A percentile compares a stretch with the other conserved stretches of the same genome.
Conservation (phyloP, 805 yeast genomes). For the Pichia insulana region DNA sequence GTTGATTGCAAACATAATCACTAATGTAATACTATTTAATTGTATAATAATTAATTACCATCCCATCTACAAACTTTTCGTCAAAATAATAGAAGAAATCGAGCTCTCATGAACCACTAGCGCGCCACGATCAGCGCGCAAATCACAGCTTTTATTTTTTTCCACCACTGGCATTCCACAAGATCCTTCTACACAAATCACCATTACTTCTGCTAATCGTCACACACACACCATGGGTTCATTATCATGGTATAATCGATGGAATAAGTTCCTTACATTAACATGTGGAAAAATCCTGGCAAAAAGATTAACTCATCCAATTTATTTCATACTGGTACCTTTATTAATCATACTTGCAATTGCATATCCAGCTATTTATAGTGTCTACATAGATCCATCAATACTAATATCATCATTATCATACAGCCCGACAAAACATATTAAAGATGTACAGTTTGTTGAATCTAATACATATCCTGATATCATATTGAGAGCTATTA, state of each 20-base stretch:
- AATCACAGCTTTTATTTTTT: no score
- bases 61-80: no score
- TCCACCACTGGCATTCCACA: not conserved
- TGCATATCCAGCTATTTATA: conserved; percentile 3
- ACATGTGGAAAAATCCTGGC: not conserved
- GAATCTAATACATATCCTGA: not conserved
- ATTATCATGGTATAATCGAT: not conserved
- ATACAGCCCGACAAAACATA: not conserved
- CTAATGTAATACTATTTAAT: no score
- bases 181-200: not conserved
- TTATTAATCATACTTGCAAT: not conserved
- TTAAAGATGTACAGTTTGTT: not conserved
- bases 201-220: not conserved
- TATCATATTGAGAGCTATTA: not conserved
- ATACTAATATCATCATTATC: not conserved
- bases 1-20: no score
- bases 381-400: conserved; percentile 1
- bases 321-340: conserved; percentile 1
- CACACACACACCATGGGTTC: not conserved
- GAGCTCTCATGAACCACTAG: no score
- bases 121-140: no score
- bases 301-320: not conserved
- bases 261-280: not conserved
- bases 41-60: no score
- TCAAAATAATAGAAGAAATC: no score